These are phyloP conservation scores for Antitrichia curtipendula DNA, from an alignment of 225 moss, liverwort and hornwort genomes.

Conservation along the genomic window DNA sequence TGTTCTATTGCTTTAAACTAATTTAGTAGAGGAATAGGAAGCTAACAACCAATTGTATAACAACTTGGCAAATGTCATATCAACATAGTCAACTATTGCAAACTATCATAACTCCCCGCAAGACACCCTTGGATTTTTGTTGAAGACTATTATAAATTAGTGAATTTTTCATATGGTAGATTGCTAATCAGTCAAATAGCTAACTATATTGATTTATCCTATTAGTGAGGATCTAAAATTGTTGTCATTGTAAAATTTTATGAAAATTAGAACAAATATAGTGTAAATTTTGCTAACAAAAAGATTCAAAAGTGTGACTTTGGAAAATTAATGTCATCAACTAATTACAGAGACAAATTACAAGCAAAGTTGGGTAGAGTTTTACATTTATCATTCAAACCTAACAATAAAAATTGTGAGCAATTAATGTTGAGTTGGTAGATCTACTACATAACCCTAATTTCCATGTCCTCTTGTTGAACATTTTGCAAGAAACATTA, in stretches of 20 bases:
- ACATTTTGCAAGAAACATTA: not conserved
- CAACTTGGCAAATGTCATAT: not conserved
- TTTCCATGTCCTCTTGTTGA: not conserved
- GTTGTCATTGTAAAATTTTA: too few relatives aligned
- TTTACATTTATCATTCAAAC: not conserved
- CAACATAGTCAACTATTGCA: not conserved
- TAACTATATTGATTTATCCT: not conserved
- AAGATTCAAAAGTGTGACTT: rapidly evolving
- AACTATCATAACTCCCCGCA: not conserved
- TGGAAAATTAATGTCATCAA: not conserved
- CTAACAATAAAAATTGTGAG: not conserved
- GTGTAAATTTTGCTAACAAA: not conserved
- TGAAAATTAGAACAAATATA: too few relatives aligned
- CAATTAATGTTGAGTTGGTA: not conserved
- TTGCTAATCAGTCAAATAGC: not conserved
- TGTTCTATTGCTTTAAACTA: rapidly evolving
- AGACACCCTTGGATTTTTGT: rapidly evolving
- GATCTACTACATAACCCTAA: not conserved
- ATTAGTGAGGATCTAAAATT: not conserved
- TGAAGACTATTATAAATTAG: not conserved
- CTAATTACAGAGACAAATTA: not conserved
- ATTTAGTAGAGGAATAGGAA: not conserved
- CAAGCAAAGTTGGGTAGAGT: rapidly evolving
- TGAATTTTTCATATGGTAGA: not conserved
- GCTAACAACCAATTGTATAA: not conserved